Conservation (phyloP, 2,329 filamentous ascomycete species). For the Chrysoporthe austroafricana region DNA sequence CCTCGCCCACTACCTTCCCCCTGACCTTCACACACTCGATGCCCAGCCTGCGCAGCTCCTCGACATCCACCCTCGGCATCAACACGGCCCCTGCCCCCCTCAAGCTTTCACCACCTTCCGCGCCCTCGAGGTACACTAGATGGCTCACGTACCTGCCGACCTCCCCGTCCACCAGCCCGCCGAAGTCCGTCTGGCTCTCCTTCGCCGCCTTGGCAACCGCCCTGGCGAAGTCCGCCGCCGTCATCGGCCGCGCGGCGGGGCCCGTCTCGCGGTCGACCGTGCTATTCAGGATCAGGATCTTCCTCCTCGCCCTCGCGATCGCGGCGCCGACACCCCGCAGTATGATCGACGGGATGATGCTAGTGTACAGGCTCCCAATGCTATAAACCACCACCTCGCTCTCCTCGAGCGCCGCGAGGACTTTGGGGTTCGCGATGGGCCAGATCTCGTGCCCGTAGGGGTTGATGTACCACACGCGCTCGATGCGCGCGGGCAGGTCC, state of each 20-base stretch:
- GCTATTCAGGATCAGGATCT: slow-evolving; percentile 85
- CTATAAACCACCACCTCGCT: slow-evolving; percentile 81
- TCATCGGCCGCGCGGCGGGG: slow-evolving; percentile 65
- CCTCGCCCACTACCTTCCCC: slow-evolving; percentile 61
- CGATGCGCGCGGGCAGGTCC: slow-evolving; percentile 77
- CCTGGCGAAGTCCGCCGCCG: slow-evolving; percentile 78
- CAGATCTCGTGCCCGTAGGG: slow-evolving; percentile 97
- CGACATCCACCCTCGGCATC: slow-evolving; percentile 71
- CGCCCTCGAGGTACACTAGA: slow-evolving; percentile 75
- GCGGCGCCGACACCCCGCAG: slow-evolving; percentile 73
- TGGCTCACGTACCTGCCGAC: slow-evolving; percentile 78
- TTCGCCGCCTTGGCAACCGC: slow-evolving; percentile 77
- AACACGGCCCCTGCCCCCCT: slow-evolving; percentile 45
- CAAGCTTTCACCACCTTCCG: neutral
- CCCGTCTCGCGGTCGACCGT: slow-evolving; percentile 86
- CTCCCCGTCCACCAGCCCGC: slow-evolving; percentile 37
- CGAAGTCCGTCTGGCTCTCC: slow-evolving; percentile 61
- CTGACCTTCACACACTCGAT: slow-evolving; percentile 80
- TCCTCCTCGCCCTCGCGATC: slow-evolving; percentile 58
- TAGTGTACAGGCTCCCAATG: slow-evolving; percentile 93
- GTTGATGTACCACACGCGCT: slow-evolving; percentile 94
- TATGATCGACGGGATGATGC: slow-evolving; percentile 80
- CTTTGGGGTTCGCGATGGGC: slow-evolving; percentile 80
- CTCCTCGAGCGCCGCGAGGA: slow-evolving; percentile 67
- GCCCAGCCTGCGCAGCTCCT: slow-evolving; percentile 65